A percentile compares a stretch with the other conserved stretches of the same genome.
These are phyloP conservation scores for Metschnikowia peoriensis DNA, from an alignment of 805 yeast species.

Conservation along the genomic window DNA sequence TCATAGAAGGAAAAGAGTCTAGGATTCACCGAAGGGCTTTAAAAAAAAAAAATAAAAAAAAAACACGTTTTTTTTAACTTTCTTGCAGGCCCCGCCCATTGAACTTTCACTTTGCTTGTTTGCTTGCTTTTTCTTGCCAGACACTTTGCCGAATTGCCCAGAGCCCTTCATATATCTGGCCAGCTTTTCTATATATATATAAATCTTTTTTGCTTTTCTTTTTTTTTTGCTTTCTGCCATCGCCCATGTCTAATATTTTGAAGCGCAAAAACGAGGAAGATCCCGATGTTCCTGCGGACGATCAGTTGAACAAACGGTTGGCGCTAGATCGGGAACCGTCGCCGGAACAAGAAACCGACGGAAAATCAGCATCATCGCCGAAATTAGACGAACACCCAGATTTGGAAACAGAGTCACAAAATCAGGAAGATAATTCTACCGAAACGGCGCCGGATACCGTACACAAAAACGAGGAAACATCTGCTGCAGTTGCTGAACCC, in stretches of 20 bases:
- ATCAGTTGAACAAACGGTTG: constrained; percentile 59
- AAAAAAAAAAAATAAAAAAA: too few species aligned
- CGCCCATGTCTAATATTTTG: constrained; percentile 35
- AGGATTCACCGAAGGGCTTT: too few species aligned
- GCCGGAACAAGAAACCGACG: constrained; percentile 15
- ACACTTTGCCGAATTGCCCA: too few species aligned
- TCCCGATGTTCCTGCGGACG: constrained; percentile 36
- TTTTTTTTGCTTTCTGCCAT: not conserved
- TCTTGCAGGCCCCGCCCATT: too few species aligned
- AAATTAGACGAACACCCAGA: not conserved
- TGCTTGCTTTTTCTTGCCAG: not conserved
- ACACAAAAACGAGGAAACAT: too few species aligned
- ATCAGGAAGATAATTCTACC: too few species aligned
- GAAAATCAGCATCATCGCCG: not conserved
- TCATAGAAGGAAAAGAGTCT: not conserved
- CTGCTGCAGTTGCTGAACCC: too few species aligned
- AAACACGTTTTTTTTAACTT: too few species aligned
- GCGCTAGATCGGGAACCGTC: constrained; percentile 65
- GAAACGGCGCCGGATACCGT: too few species aligned
- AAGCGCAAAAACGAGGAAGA: constrained; percentile 70
- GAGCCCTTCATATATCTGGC: too few species aligned
- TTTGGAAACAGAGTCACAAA: not conserved
- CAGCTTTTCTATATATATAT: not conserved
- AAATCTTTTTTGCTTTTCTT: not conserved
- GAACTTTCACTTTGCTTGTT: not conserved